A percentile compares a stretch with the other conserved stretches of the same genome.
phyloP scores from a whole-genome alignment of 192 early-diverging fungal genomes.

The Podila verticillata region DNA sequence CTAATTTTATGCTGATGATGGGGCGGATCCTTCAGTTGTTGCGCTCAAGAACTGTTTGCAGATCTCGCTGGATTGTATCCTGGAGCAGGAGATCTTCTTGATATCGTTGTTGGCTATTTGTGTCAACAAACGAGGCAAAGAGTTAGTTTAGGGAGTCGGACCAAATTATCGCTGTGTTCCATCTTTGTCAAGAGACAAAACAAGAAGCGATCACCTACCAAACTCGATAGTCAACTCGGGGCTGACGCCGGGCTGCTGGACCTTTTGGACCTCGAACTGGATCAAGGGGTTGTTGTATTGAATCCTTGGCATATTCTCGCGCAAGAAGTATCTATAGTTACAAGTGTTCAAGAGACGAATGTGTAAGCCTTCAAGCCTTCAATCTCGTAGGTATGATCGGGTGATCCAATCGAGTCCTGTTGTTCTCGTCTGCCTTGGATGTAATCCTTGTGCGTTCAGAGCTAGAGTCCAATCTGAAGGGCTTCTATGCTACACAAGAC shows the following conservation, averaged over 20 bases:
- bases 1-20: constrained; percentile 27
- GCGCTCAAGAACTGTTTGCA: constrained; percentile 48
- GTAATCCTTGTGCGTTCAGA: no score
- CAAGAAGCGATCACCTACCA: constrained; percentile 41
- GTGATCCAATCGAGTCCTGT: no score
- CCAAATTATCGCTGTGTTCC: not conserved
- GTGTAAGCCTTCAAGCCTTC: not conserved
- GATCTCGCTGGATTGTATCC: constrained; percentile 51
- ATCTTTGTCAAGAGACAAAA: not conserved
- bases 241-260: constrained; percentile 46
- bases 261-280: constrained; percentile 55
- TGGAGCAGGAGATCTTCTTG: constrained; percentile 50
- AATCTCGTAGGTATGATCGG: no score
- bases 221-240: constrained; percentile 63
- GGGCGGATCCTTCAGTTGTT: constrained; percentile 29
- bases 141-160: not conserved
- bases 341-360: not conserved
- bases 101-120: constrained; percentile 45
- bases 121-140: not conserved
- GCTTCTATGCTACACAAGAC: no score
- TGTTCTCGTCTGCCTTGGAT: no score
- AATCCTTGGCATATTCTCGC: constrained; percentile 62
- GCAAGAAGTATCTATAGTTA: constrained; percentile 58
- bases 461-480: no score
- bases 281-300: constrained; percentile 65